Evolutionary conservation across 140 eudicot genomes (phyloP), one percentile per base, ranked within the genome.

Genomic region (Bidens hawaiensis): DNA sequence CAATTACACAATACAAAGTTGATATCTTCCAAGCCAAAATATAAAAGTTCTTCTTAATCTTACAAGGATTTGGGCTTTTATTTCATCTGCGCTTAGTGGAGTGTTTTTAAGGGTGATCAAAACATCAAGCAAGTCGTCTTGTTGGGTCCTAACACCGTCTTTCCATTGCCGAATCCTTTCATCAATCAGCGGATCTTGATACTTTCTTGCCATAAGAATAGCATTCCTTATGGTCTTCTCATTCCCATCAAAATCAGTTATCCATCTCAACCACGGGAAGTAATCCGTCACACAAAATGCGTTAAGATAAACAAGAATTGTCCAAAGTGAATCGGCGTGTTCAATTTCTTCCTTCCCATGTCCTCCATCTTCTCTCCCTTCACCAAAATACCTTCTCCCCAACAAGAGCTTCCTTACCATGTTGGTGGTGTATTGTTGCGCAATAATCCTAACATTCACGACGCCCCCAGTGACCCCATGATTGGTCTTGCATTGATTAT

Each of bases 231-330:
- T n/a, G n/a, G n/a, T n/a, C n/a, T n/a, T n/a, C 50, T 43, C 50
- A 11, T 43, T 19, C 7, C 50, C 50, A 5, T 43, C 50, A 43
- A 43, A 1, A 43, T 43, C 50, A 2, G 21, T 15, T 4, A n/a
- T 43, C 50, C 50, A 43, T 43, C 50, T 19, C 6, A 43, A 43
- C 50, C 50, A 43, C 4, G 50, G 50, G 50, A 43, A 43, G 21
- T 43, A 43, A 43, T 43, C 50, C 21, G 50, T n/a, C 50, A 43
- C 50, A 43, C 50, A 43, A 43, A 43, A 43, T 43, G 50, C 50
- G 15, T 43, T 6, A 43, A 0, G 3, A 8, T 14, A 43, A 43
- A 1, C 21, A 1, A n/a, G 50, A 43, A 43, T 14, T 1, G 50
- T 15, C 21, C n/a, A 43, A 14, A 43, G 21, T 43, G 50, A 43